Conservation (phyloP, 2,329 filamentous ascomycete species). For the Blumeria hordei region DNA sequence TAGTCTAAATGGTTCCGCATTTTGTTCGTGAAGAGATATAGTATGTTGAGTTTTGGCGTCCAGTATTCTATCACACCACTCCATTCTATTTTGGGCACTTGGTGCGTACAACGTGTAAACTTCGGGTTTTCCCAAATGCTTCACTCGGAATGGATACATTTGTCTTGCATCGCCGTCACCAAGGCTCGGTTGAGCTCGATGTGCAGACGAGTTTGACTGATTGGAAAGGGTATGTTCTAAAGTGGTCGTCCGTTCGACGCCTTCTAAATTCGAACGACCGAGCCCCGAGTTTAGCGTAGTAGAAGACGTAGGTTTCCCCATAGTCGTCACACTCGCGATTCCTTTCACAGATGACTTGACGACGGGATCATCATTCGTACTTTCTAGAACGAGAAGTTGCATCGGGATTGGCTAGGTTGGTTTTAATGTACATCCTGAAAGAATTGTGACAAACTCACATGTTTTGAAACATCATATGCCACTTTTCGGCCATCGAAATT, state of each 20-base stretch:
- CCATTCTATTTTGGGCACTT: constrained; percentile 46
- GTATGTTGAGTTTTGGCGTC: constrained; percentile 90
- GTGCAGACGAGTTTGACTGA: constrained; percentile 30
- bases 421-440: constrained; percentile 5
- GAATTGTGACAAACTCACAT: constrained; percentile 26
- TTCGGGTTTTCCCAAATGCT: constrained; percentile 72
- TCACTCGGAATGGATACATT: constrained; percentile 85
- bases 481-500: constrained; percentile 51
- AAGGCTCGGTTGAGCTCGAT: constrained; percentile 19
- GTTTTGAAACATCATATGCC: constrained; percentile 76
- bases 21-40: constrained; percentile 66
- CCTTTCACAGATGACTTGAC: constrained; percentile 42
- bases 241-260: constrained; percentile 25
- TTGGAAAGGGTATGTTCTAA: constrained; percentile 45
- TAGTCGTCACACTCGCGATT: constrained; percentile 34
- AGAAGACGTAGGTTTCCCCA: constrained; percentile 34
- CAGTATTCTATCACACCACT: constrained; percentile 87
- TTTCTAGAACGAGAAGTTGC: constrained; percentile 83
- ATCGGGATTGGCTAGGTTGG: constrained; percentile 77
- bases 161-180: constrained; percentile 20
- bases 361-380: constrained; percentile 73
- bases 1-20: constrained; percentile 84
- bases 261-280: constrained; percentile 12
- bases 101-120: constrained; percentile 78
- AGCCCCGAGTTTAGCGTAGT: constrained; percentile 33